Evolutionary conservation across 805 yeast genomes (phyloP), one percentile per base, ranked within the genome.

Genomic region (Candida rishiriensis): DNA sequence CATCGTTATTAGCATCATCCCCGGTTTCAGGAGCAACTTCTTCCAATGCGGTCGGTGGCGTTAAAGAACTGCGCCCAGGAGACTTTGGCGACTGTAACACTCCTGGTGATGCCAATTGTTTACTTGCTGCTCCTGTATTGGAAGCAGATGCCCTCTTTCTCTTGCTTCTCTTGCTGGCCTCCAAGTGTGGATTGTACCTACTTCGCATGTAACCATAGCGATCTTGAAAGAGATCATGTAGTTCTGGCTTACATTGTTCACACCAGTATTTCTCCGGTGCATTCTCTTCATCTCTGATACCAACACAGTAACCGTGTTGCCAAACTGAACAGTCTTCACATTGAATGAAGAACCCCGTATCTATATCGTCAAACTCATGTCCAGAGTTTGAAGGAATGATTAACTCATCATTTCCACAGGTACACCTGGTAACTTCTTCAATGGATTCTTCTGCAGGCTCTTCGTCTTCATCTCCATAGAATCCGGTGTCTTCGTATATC

Each of bases 281-380:
- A 40, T 78, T 83, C 12, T 77, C 79, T 49, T 82, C 88, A 40
- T 78, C 80, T 43, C 72, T 72, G 46, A 91, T 79, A 1, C 97
- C 95, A 32, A 91, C 97, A 70, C 99, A 91, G 66, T 73, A 88
- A 2, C 97, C 98, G 63, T 91, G 99, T 64, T 91, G 99, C 99
- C 99, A 91, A 8, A 85, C 96, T 15, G 87, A 81, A 68, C 99
- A 91, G 50, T 76, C 75, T 57, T 93, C 99, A 72, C 95, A 85
- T 57, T 85, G 93, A 52, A 85, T 85, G 59, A 78, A 85, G 40
- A 85, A 71, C 2, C 91, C 93, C 15, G 72, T 67, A 43, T 68
- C 72, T 9, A 64, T 54, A 38, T 65, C 65, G 46, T 76, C 80
- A 40, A 65, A 60, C 18, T 64, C 69, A 1, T 58, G 43, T 10